A percentile compares a stretch with the other conserved stretches of the same genome.
phyloP scores from a whole-genome alignment of 495 filamentous ascomycete genomes.

The Margaritispora aquatica region DNA sequence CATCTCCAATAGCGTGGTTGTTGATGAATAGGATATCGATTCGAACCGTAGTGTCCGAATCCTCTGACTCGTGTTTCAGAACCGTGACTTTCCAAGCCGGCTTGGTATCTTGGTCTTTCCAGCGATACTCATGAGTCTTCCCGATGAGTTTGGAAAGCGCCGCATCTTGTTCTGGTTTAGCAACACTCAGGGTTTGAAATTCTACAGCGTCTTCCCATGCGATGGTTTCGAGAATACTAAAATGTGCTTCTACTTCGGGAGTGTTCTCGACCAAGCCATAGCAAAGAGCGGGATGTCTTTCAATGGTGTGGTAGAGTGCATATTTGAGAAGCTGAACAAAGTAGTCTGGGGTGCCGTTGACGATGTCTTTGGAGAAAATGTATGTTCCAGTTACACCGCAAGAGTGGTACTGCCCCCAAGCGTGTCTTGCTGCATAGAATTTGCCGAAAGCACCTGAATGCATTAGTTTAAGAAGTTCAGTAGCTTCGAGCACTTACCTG shows the following conservation, averaged over 20 bases:
- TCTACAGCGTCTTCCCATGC: slow-evolving; percentile 10
- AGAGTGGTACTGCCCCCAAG: slow-evolving; percentile 11
- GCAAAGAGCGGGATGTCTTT: slow-evolving; percentile 15
- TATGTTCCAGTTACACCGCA: slow-evolving; percentile 5
- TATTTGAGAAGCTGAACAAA: slow-evolving; percentile 5
- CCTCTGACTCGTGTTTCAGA: slow-evolving; percentile 7
- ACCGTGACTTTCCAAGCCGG: slow-evolving; percentile 26
- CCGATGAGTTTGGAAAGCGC: slow-evolving; percentile 5
- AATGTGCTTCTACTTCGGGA: slow-evolving; percentile 7
- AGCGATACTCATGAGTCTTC: slow-evolving; percentile 12
- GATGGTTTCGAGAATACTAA: slow-evolving; percentile 4
- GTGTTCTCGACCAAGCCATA: slow-evolving; percentile 16
- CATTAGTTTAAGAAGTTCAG: background rate
- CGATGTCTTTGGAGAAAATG: background rate
- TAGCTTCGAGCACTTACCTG: background rate
- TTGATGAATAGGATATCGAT: slow-evolving; percentile 22
- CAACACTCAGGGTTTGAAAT: slow-evolving; percentile 3
- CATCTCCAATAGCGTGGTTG: slow-evolving; percentile 24
- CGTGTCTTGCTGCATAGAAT: slow-evolving; percentile 9
- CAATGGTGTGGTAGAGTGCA: slow-evolving; percentile 12
- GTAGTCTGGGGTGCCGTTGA: background rate
- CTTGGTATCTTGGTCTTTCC: slow-evolving; percentile 9
- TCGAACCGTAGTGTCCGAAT: background rate
- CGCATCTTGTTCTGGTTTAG: slow-evolving; percentile 10
- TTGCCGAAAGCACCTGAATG: slow-evolving; percentile 8